Percentiles rank a stretch among this genome's conserved stretches.
phyloP scores from a whole-genome alignment of 2,329 filamentous ascomycete genomes.

The Trichoderma simmonsii region DNA sequence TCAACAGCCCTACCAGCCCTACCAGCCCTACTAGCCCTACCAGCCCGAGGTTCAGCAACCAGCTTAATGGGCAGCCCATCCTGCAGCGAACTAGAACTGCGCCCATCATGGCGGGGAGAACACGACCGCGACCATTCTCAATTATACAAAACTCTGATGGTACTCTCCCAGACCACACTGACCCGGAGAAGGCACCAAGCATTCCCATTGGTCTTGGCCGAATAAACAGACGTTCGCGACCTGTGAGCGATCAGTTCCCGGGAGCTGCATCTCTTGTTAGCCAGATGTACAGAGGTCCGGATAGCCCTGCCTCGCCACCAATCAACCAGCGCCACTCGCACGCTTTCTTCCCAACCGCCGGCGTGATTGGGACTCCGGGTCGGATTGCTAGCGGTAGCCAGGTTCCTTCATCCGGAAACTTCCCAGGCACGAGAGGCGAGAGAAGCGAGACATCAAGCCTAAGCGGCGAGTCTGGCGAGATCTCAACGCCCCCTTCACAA shows the following conservation, averaged over 20 bases:
- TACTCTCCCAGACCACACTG: constrained; percentile 47
- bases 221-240: constrained; percentile 51
- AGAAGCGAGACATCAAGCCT: constrained; percentile 62
- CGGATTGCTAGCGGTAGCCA: constrained; percentile 52
- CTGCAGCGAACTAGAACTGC: constrained; percentile 62
- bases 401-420: constrained; percentile 55
- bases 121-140: constrained; percentile 55
- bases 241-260: constrained; percentile 62
- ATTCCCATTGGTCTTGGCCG: constrained; percentile 65
- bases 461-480: constrained; percentile 62
- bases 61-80: constrained; percentile 43
- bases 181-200: constrained; percentile 71
- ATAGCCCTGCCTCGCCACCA: constrained; percentile 59
- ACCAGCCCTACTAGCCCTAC: too few relatives aligned
- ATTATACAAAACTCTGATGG: constrained; percentile 44
- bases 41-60: constrained; percentile 27
- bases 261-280: constrained; percentile 71
- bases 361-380: constrained; percentile 49
- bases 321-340: constrained; percentile 59
- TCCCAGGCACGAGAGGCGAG: constrained; percentile 67
- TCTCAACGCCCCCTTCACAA: constrained; percentile 47
- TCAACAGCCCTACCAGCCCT: constrained; percentile 25
- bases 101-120: constrained; percentile 43
- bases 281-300: constrained; percentile 81
- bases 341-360: constrained; percentile 59